Percentiles rank a stretch among this genome's conserved stretches.
Evolutionary conservation across 2,329 filamentous ascomycete species (phyloP).

Genomic region (Daldinia sp.): DNA sequence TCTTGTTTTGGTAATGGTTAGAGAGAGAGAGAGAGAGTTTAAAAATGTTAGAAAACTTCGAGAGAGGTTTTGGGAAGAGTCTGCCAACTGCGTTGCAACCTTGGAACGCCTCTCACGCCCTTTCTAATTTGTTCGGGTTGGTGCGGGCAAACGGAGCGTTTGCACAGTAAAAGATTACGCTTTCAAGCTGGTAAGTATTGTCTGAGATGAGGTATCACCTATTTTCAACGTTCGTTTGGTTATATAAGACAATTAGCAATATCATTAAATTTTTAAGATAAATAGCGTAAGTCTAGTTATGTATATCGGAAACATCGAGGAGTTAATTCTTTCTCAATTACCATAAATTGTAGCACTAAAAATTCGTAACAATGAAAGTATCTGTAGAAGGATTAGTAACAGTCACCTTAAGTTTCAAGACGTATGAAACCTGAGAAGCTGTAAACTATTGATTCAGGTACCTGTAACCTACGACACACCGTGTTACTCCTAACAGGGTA

Average conservation of each 20-base stretch:
- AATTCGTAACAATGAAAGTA: too few relatives aligned
- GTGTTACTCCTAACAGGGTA: conserved; percentile 1
- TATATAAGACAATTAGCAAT: not conserved
- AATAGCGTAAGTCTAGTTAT: not conserved
- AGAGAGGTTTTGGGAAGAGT: not conserved
- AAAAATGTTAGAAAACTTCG: not conserved
- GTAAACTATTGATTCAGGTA: not conserved
- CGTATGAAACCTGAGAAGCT: too few relatives aligned
- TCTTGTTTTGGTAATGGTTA: too few relatives aligned
- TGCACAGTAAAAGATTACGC: conserved; percentile 1
- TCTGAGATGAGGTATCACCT: not conserved
- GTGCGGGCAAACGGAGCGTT: conserved; percentile 1
- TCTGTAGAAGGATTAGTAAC: too few relatives aligned
- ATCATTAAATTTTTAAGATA: not conserved
- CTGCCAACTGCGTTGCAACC: not conserved
- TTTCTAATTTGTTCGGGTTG: not conserved
- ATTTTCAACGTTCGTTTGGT: not conserved
- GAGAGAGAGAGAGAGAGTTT: too few relatives aligned
- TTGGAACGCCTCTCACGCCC: not conserved
- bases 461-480: not conserved
- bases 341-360: not conserved
- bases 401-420: too few relatives aligned
- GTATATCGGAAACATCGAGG: not conserved
- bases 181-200: not conserved
- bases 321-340: not conserved